Evolutionary conservation across 768 basidiomycete species (phyloP), one percentile per base, ranked within the genome.

Genomic region (Multifurca ochricompacta): DNA sequence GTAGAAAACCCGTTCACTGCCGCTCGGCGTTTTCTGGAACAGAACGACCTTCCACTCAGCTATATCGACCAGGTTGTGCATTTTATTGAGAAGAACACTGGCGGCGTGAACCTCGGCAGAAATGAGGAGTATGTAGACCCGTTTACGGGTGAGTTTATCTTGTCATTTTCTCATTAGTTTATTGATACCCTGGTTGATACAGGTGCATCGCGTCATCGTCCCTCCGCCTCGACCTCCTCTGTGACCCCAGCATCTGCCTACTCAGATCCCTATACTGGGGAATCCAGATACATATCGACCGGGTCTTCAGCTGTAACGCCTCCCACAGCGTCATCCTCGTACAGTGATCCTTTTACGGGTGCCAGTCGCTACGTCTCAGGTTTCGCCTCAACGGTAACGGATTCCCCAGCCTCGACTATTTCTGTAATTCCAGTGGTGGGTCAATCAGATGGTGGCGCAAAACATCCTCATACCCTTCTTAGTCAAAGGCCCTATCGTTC

Each of bases 11-110:
- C 94, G 0, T 97, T 83, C 69, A 67, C 73, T 10, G 94, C 91
- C 6, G 96, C 96, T 0, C 89, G 94, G 66, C 80, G 80, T 23
- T 99, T 98, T 76, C 70, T 98, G 41, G 74, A 83, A 54, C 73
- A 73, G 46, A 87, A 99, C 65, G 87, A 97, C 34, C 77, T 99
- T 6, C 87, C 96, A 0, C 63, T 81, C 58, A 75, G 74, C 4
- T 93, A 98, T 65, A 71, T 91, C 23, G 94, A 98, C 62, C 79
- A 97, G 68, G 87, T 99, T 13, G 94, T 89, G 27, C 74, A 76
- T 51, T 98, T 97, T 69, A 98, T 99, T 49, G 88, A 96, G 69
- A 87, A 87, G 69, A 96, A 93, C 60, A 88, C 93, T 0, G 72
- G 77, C 3, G 90, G 89, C 1, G 82, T 90, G 19, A 83, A 75